These are phyloP conservation scores for Microdochium bolleyi DNA, from an alignment of 2,329 filamentous ascomycete species.

Conservation along the genomic window DNA sequence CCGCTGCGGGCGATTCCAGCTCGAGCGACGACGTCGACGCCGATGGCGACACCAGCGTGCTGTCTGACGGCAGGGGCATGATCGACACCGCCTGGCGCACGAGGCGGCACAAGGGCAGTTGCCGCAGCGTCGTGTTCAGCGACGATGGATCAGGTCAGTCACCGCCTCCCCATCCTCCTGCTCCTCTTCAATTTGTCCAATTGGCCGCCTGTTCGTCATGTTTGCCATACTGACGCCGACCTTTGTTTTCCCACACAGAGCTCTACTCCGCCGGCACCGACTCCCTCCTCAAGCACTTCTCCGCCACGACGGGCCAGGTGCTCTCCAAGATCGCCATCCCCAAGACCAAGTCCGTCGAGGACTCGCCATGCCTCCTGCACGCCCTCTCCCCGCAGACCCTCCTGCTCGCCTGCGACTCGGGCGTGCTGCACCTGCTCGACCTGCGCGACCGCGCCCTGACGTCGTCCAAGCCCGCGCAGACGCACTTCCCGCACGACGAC, in stretches of 20 bases:
- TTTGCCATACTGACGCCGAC: conserved; percentile 6
- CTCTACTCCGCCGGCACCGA: conserved; percentile 59
- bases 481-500: conserved; percentile 82
- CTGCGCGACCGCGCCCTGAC: conserved; percentile 55
- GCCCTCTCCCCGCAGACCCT: conserved; percentile 81
- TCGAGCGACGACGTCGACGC: conserved; percentile 34
- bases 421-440: conserved; percentile 82
- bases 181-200: too few relatives aligned
- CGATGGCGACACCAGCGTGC: conserved; percentile 38
- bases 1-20: conserved; percentile 38
- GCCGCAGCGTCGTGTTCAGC: conserved; percentile 71
- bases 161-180: too few relatives aligned
- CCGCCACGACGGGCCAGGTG: conserved; percentile 56
- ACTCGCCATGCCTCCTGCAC: conserved; percentile 75
- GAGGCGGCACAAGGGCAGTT: conserved; percentile 87
- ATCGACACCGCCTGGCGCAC: conserved; percentile 85
- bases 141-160: conserved; percentile 65
- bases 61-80: conserved; percentile 59
- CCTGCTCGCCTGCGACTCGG: conserved; percentile 84
- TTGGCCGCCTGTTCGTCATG: conserved; percentile 19
- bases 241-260: conserved; percentile 23
- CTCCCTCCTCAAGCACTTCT: conserved; percentile 49
- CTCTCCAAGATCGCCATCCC: conserved; percentile 77
- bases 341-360: conserved; percentile 39
- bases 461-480: conserved; percentile 61